Evolutionary conservation across 1,139 yeast species (phyloP).

Genomic region (Candida pseudoviswanathii): DNA sequence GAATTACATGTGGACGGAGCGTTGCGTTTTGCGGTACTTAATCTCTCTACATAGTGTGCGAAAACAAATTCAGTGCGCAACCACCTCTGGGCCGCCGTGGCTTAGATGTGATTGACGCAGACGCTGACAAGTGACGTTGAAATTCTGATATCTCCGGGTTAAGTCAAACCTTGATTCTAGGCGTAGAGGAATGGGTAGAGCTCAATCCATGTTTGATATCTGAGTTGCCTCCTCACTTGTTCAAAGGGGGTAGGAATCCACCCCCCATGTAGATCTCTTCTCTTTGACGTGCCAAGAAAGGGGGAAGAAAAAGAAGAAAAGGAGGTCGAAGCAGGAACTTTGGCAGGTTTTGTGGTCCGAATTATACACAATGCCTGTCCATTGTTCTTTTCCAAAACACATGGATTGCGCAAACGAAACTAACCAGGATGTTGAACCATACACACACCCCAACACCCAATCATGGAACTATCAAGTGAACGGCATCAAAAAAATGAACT

Average conservation of each 20-base stretch:
- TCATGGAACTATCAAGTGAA: background rate
- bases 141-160: background rate
- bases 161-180: too few species aligned
- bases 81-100: background rate
- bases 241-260: too few species aligned
- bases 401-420: background rate
- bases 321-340: background rate
- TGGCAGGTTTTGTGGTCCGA: background rate
- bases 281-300: conserved; percentile 5
- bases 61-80: too few species aligned
- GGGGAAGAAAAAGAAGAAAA: background rate
- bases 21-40: background rate
- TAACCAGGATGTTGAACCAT: too few species aligned
- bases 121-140: background rate
- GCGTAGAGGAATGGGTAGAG: too few species aligned
- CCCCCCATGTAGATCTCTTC: too few species aligned
- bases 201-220: too few species aligned
- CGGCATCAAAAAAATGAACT: background rate
- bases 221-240: too few species aligned
- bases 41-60: too few species aligned
- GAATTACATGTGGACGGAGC: too few species aligned
- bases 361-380: background rate
- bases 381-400: background rate
- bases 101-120: background rate
- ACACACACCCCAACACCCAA: too few species aligned